Evolutionary conservation across 2,329 filamentous ascomycete genomes (phyloP).

Genomic region (Phialophora tarda): DNA sequence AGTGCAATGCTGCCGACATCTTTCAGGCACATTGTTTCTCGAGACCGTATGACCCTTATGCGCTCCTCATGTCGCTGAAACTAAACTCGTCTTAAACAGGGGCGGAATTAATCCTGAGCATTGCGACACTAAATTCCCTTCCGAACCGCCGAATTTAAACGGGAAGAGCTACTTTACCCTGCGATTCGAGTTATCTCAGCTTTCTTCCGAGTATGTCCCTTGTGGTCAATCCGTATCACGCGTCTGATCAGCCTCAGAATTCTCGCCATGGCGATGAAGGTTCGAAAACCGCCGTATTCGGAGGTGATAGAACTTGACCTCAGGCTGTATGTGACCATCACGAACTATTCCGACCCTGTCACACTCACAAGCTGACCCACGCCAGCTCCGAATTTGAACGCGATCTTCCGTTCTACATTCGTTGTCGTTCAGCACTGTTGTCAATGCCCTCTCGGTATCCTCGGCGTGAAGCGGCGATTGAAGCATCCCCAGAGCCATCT

Average conservation of each 20-base stretch:
- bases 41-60: conserved; percentile 20
- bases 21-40: conserved; percentile 29
- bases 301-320: conserved; percentile 20
- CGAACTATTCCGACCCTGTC: no score
- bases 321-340: no score
- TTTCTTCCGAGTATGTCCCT: conserved; percentile 21
- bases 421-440: conserved; percentile 24
- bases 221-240: not conserved
- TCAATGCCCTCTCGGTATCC: conserved; percentile 28
- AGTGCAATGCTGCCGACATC: conserved; percentile 26
- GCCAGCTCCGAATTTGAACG: conserved; percentile 22
- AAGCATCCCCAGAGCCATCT: conserved; percentile 24
- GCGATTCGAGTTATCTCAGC: conserved; percentile 25
- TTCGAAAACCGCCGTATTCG: conserved; percentile 24
- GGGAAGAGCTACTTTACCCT: conserved; percentile 27
- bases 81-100: not conserved
- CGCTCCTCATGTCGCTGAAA: no score
- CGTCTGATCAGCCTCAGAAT: conserved; percentile 12
- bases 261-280: conserved; percentile 25
- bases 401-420: conserved; percentile 21
- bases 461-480: conserved; percentile 18
- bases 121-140: conserved; percentile 26
- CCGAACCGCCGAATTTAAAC: conserved; percentile 12
- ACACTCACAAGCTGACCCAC: no score
- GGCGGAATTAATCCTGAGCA: conserved; percentile 26